phyloP scores from a whole-genome alignment of 2,329 filamentous ascomycete genomes.

The Gnomoniopsis smithogilvyi region DNA sequence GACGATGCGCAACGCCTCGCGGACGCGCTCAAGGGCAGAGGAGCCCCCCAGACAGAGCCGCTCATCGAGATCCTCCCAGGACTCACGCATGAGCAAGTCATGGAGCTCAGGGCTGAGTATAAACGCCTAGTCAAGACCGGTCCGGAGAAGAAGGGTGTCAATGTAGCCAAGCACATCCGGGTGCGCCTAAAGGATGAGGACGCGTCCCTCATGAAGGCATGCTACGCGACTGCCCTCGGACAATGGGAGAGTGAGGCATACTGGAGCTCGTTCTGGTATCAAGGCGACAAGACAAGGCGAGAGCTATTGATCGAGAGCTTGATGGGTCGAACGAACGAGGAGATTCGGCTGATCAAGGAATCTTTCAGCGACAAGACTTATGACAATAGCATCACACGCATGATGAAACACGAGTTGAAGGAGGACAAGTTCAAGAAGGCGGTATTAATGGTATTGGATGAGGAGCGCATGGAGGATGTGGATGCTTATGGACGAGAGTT shows the following conservation, averaged over 20 bases:
- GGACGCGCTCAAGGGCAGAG: constrained; percentile 67
- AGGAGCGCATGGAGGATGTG: constrained; percentile 76
- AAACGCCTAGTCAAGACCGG: constrained; percentile 85
- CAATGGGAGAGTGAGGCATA: constrained; percentile 92
- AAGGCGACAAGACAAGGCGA: constrained; percentile 76
- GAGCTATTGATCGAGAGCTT: constrained; percentile 91
- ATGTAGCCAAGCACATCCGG: constrained; percentile 82
- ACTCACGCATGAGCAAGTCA: constrained; percentile 81
- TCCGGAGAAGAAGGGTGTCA: constrained; percentile 70
- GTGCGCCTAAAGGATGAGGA: constrained; percentile 70
- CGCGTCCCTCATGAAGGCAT: constrained; percentile 80
- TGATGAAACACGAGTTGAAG: constrained; percentile 89
- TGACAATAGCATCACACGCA: constrained; percentile 71
- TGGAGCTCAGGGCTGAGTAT: constrained; percentile 84
- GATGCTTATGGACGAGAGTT: constrained; percentile 61
- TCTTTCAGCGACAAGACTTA: constrained; percentile 93
- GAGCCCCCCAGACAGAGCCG: constrained; percentile 63
- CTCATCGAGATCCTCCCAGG: constrained; percentile 82
- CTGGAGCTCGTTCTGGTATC: constrained; percentile 99
- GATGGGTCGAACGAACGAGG: constrained; percentile 86
- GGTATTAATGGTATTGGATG: constrained; percentile 79
- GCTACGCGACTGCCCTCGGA: constrained; percentile 85
- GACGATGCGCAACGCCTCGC: constrained; percentile 76
- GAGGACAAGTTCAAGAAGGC: constrained; percentile 95
- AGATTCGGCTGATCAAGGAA: constrained; percentile 82